Evolutionary conservation across 768 basidiomycete species (phyloP).

Genomic region (Pleurotus tuber-regium): DNA sequence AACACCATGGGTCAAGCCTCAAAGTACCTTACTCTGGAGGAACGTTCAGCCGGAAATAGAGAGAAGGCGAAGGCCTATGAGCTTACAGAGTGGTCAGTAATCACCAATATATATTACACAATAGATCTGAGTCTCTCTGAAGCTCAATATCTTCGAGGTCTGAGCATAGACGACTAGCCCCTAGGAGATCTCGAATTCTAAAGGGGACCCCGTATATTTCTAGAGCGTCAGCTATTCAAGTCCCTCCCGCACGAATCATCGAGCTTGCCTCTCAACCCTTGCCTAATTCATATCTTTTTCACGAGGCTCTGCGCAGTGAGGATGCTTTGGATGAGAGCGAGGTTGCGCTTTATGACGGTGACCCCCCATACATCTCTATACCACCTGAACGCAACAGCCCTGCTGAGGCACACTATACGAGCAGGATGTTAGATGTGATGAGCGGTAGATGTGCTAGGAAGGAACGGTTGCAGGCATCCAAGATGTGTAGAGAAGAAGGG

Average conservation of each 20-base stretch:
- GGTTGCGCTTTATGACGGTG: not conserved
- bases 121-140: not conserved
- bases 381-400: not conserved
- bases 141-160: not conserved
- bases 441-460: not conserved
- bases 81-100: too few species aligned
- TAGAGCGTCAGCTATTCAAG: not conserved
- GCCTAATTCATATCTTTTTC: slow-evolving; percentile 2
- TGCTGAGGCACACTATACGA: not conserved
- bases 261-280: not conserved
- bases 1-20: not conserved
- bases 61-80: too few species aligned
- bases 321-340: slow-evolving; percentile 7
- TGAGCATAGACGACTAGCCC: not conserved
- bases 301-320: slow-evolving; percentile 3
- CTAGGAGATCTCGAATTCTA: not conserved
- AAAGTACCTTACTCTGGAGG: not conserved
- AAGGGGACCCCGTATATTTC: not conserved
- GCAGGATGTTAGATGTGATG: slow-evolving; percentile 7
- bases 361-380: not conserved
- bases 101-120: not conserved
- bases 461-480: not conserved
- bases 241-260: not conserved
- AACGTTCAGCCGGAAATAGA: not conserved
- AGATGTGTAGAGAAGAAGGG: not conserved